A percentile compares a stretch with the other conserved stretches of the same genome.
phyloP scores from a whole-genome alignment of 306 rosid genomes.

The Clitoria ternatea region DNA sequence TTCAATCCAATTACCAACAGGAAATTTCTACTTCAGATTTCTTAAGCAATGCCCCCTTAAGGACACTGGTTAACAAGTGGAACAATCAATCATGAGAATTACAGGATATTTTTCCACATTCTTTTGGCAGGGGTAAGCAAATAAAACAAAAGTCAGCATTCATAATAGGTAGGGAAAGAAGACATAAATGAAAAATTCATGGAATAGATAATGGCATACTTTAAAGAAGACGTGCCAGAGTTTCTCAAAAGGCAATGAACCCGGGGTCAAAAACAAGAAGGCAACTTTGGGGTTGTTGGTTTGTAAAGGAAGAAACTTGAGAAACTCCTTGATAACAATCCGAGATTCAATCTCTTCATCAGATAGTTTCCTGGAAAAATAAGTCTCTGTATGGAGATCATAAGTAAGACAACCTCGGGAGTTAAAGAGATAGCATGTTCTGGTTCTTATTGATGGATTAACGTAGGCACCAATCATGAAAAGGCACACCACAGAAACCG shows the following conservation, averaged over 20 bases:
- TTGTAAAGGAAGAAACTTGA: slow-evolving; percentile 41
- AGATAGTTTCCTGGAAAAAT: slow-evolving; percentile 37
- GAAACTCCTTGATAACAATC: slow-evolving; percentile 62
- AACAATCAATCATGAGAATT: too few species aligned
- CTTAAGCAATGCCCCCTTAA: too few species aligned
- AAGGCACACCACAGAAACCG: slow-evolving; percentile 36
- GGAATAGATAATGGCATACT: slow-evolving; percentile 53
- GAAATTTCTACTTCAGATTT: too few species aligned
- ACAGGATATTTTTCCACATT: too few species aligned
- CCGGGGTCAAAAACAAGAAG: slow-evolving; percentile 86
- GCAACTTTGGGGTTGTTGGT: slow-evolving; percentile 71
- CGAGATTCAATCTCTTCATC: slow-evolving; percentile 66
- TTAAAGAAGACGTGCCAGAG: slow-evolving; percentile 81
- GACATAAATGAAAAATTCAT: neutral
- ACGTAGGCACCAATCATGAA: slow-evolving; percentile 43
- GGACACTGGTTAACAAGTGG: too few species aligned
- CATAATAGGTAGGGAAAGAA: neutral
- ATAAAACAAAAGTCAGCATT: neutral
- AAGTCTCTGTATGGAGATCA: slow-evolving; percentile 21
- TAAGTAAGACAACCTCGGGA: slow-evolving; percentile 36
- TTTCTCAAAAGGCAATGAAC: slow-evolving; percentile 83
- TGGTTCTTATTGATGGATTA: slow-evolving; percentile 37
- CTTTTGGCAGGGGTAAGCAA: too few species aligned
- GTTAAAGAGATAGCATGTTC: slow-evolving; percentile 45
- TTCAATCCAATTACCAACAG: too few species aligned